These are phyloP conservation scores for Gymnopus androsaceus DNA, from an alignment of 1,284 basidiomycete genomes.

Conservation along the genomic window DNA sequence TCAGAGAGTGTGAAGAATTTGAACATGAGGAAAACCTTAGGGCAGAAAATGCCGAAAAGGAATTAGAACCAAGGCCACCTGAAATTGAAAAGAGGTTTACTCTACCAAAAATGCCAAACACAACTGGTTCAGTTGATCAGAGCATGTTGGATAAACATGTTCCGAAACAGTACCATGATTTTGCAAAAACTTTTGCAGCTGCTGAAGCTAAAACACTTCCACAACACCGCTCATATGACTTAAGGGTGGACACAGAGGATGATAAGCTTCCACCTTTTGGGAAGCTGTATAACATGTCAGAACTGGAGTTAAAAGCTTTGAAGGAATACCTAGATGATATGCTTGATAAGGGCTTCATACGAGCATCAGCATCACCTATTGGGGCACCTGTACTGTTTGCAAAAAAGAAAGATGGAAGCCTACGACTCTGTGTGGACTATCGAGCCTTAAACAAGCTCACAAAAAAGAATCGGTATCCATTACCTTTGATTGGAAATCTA, in stretches of 20 bases:
- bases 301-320: neutral
- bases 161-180: neutral
- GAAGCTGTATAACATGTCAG: slow-evolving; percentile 9
- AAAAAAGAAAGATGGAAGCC: slow-evolving; percentile 1
- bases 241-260: neutral
- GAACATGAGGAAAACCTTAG: too few relatives aligned
- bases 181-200: slow-evolving; percentile 1
- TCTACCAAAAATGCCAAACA: too few relatives aligned
- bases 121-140: too few relatives aligned
- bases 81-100: too few relatives aligned
- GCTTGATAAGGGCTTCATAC: slow-evolving; percentile 8
- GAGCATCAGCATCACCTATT: neutral
- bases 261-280: neutral
- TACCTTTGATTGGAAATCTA: neutral
- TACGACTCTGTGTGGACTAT: neutral
- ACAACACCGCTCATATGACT: slow-evolving; percentile 2
- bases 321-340: slow-evolving; percentile 8
- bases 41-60: too few relatives aligned
- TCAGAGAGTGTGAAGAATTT: too few relatives aligned
- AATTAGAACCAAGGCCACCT: too few relatives aligned
- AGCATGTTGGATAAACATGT: neutral
- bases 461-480: neutral
- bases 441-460: slow-evolving; percentile 1
- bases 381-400: slow-evolving; percentile 5
- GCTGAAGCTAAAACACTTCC: neutral